Conservation (phyloP, 2,329 filamentous ascomycete genomes). For the Chalaropsis thielavioides region DNA sequence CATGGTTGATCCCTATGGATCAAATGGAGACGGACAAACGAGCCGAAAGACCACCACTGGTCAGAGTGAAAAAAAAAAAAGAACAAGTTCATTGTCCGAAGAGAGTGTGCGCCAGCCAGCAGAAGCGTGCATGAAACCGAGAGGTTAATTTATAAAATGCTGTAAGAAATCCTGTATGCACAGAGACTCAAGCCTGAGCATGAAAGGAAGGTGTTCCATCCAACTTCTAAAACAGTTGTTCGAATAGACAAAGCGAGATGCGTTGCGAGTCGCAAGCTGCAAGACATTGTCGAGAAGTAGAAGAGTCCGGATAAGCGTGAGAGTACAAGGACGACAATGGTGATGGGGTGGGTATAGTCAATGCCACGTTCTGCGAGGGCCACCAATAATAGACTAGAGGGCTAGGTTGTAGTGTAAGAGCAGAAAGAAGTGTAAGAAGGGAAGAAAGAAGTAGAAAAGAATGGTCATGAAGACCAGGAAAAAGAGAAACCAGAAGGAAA, state of each 20-base stretch:
- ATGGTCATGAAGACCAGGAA: not conserved
- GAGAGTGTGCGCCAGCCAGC: not conserved
- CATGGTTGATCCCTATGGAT: not conserved
- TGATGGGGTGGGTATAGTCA: too few relatives aligned
- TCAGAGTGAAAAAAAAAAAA: not conserved
- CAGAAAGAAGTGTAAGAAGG: too few relatives aligned
- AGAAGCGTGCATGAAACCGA: not conserved
- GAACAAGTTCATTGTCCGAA: slow-evolving; percentile 12
- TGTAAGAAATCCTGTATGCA: not conserved
- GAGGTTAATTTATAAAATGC: not conserved
- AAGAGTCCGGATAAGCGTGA: not conserved
- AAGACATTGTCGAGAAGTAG: too few relatives aligned
- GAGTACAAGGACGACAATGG: not conserved
- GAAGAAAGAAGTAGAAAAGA: too few relatives aligned
- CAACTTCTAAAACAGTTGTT: not conserved
- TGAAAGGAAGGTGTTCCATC: not conserved
- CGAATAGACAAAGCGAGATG: not conserved
- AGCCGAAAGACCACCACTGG: not conserved
- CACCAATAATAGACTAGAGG: too few relatives aligned
- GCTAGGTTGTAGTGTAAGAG: too few relatives aligned
- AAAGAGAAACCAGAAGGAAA: not conserved
- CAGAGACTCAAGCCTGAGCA: not conserved
- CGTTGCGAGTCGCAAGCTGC: not conserved
- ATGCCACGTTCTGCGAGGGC: too few relatives aligned
- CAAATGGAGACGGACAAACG: not conserved